Evolutionary conservation across 371 early-diverging fungal genomes (phyloP).

Genomic region (Nematocida sp.): DNA sequence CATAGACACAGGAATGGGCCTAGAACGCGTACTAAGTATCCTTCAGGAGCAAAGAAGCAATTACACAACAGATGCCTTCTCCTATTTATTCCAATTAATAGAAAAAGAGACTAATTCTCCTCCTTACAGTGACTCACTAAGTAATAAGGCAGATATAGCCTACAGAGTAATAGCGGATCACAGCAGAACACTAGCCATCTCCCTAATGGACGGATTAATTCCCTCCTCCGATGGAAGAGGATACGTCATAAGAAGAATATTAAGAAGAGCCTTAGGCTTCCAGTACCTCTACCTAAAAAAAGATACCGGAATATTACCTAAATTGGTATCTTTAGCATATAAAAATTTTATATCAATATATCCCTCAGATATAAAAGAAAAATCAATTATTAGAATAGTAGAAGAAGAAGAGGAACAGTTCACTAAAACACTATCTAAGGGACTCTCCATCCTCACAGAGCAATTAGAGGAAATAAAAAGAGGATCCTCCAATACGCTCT

Average conservation of each 20-base stretch:
- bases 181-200: conserved; percentile 88
- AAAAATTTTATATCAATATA: conserved; percentile 73
- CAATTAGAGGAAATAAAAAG: conserved; percentile 70
- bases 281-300: conserved; percentile 72
- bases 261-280: conserved; percentile 90
- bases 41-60: conserved; percentile 90
- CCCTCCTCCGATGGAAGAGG: conserved; percentile 97
- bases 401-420: conserved; percentile 90
- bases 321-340: conserved; percentile 59
- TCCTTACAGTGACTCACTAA: conserved; percentile 17
- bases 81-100: conserved; percentile 76
- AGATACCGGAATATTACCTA: conserved; percentile 41
- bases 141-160: conserved; percentile 86
- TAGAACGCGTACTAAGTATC: conserved; percentile 90
- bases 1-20: conserved; percentile 97
- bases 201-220: conserved; percentile 87
- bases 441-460: conserved; percentile 82
- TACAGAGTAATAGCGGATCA: conserved; percentile 98
- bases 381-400: conserved; percentile 79
- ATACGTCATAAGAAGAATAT: conserved; percentile 92
- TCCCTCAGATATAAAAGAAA: conserved; percentile 72
- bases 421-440: conserved; percentile 91
- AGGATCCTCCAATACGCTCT: conserved; percentile 70
- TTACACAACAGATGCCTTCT: conserved; percentile 77
- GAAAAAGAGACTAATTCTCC: conserved; percentile 49